Conservation (phyloP, 2,329 filamentous ascomycete genomes). For the Westerdykella ornata region DNA sequence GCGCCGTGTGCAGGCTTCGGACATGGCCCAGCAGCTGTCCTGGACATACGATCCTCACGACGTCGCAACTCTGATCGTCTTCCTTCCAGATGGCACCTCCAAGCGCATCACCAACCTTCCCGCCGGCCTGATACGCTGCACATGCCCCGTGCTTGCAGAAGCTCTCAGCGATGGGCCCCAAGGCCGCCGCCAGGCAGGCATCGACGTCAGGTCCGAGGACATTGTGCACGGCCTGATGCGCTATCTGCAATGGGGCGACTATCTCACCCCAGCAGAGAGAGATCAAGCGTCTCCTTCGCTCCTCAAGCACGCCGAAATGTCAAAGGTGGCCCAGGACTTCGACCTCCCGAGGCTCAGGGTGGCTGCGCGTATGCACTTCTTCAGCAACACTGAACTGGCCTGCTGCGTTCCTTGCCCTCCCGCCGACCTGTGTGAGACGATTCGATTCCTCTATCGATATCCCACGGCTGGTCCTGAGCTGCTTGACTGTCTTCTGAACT, state of each 20-base stretch:
- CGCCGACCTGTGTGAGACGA: conserved; percentile 36
- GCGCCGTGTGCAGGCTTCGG: conserved; percentile 10
- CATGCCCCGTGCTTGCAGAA: conserved; percentile 37
- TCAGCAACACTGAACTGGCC: conserved; percentile 35
- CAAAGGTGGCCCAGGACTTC: conserved; percentile 38
- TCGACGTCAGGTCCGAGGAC: conserved; percentile 32
- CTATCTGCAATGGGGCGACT: conserved; percentile 39
- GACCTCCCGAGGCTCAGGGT: conserved; percentile 37
- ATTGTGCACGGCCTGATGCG: conserved; percentile 37
- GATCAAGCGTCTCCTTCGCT: conserved; percentile 27
- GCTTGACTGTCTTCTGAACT: conserved; percentile 38
- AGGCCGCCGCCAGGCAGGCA: conserved; percentile 28
- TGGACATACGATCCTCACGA: background rate
- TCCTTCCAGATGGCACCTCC: conserved; percentile 26
- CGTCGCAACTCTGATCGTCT: conserved; percentile 27
- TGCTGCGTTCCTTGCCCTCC: conserved; percentile 36
- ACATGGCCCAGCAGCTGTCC: conserved; percentile 7
- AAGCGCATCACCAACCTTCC: conserved; percentile 31
- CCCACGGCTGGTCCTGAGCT: conserved; percentile 15
- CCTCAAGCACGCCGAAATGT: conserved; percentile 38
- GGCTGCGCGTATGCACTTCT: conserved; percentile 37
- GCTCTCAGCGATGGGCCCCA: conserved; percentile 35
- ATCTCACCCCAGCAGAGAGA: conserved; percentile 19
- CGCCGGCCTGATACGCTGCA: conserved; percentile 25
- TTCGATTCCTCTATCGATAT: conserved; percentile 33